Conservation (phyloP, 2,329 filamentous ascomycete genomes). For the Neurospora sp. region DNA sequence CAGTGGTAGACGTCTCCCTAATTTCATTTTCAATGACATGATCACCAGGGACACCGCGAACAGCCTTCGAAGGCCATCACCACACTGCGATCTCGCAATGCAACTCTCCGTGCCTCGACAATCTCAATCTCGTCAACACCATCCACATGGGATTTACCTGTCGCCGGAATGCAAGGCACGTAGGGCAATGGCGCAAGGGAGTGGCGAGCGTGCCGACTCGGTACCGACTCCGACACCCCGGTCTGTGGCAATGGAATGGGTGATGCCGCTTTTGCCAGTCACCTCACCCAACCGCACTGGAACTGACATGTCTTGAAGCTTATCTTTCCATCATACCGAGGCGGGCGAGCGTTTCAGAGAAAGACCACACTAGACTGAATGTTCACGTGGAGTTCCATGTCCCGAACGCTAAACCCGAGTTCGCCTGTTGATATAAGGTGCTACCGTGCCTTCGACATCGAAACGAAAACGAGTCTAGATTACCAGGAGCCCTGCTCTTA, state of each 20-base stretch:
- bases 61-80: neutral
- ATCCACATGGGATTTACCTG: neutral
- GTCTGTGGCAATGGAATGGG: neutral
- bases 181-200: neutral
- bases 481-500: neutral
- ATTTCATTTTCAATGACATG: neutral
- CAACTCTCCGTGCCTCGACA: neutral
- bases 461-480: neutral
- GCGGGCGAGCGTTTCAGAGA: neutral
- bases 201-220: neutral
- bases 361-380: neutral
- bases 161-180: neutral
- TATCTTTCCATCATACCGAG: neutral
- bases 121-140: neutral
- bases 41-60: neutral
- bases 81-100: neutral
- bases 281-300: neutral
- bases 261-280: neutral
- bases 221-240: neutral
- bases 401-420: neutral
- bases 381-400: neutral
- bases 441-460: neutral
- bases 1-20: neutral
- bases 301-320: neutral
- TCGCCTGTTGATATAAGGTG: neutral